Evolutionary conservation across 805 yeast species (phyloP).

Genomic region (Blastobotrys muscicola): DNA sequence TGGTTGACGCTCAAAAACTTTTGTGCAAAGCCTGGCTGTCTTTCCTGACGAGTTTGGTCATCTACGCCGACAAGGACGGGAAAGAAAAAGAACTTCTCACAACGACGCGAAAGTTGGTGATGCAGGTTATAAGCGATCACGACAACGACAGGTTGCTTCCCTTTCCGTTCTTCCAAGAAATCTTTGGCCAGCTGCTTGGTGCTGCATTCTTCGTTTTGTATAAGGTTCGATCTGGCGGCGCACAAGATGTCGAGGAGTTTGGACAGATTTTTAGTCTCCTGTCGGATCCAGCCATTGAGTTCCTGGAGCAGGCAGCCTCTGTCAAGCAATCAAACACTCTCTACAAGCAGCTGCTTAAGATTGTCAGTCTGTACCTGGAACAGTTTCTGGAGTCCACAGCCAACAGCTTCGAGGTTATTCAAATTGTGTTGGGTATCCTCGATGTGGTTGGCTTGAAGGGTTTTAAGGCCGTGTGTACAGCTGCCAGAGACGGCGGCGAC

Average conservation of each 20-base stretch:
- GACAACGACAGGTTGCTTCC: conserved; percentile 40
- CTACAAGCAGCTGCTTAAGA: conserved; percentile 23
- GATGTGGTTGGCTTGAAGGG: conserved; percentile 59
- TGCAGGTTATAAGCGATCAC: conserved; percentile 43
- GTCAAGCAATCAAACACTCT: conserved; percentile 27
- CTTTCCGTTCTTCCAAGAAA: conserved; percentile 37
- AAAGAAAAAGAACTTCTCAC: conserved; percentile 8
- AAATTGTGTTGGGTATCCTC: conserved; percentile 36
- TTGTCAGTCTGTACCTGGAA: conserved; percentile 15
- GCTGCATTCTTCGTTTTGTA: conserved; percentile 43
- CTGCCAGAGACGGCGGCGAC: conserved; percentile 42
- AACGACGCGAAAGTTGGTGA: conserved; percentile 28
- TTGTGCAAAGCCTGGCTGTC: conserved; percentile 76
- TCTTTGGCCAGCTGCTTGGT: conserved; percentile 57
- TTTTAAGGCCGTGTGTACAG: conserved; percentile 46
- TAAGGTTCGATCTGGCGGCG: conserved; percentile 5
- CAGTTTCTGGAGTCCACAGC: conserved; percentile 6
- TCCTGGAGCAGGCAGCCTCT: conserved; percentile 33
- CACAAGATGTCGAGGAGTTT: conserved; percentile 25
- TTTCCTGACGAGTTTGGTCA: conserved; percentile 49
- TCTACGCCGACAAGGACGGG: conserved; percentile 26
- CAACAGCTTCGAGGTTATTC: conserved; percentile 13
- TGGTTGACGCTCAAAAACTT: conserved; percentile 53
- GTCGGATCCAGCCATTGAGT: conserved; percentile 26
- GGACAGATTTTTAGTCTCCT: conserved; percentile 19